A percentile compares a stretch with the other conserved stretches of the same genome.
phyloP scores from a whole-genome alignment of 2,329 filamentous ascomycete species.

The Claviceps monticola region DNA sequence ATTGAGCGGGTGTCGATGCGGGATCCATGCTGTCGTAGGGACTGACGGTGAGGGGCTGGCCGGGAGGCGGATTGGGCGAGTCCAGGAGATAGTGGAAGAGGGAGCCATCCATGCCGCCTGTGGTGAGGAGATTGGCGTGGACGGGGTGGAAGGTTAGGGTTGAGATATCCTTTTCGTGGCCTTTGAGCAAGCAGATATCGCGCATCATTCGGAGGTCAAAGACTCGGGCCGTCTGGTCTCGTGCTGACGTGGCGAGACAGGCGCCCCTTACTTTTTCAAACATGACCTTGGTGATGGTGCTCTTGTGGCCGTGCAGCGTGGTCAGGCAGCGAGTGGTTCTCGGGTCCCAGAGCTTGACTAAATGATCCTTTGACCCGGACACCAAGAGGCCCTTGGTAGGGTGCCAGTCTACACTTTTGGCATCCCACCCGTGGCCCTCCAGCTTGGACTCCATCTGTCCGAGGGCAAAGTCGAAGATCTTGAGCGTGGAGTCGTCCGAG shows the following conservation, averaged over 20 bases:
- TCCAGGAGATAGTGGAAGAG: constrained; percentile 92
- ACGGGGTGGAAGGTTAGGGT: constrained; percentile 89
- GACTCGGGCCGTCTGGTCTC: constrained; percentile 83
- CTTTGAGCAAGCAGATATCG: constrained; percentile 83
- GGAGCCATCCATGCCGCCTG: constrained; percentile 78
- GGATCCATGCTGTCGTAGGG: constrained; percentile 80
- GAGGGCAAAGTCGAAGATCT: constrained; percentile 91
- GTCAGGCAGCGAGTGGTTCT: constrained; percentile 79
- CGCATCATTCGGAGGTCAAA: constrained; percentile 98
- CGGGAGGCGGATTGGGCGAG: constrained; percentile 74
- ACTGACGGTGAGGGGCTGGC: constrained; percentile 56
- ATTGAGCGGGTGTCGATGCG: constrained; percentile 65
- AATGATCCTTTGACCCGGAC: constrained; percentile 92
- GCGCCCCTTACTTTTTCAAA: constrained; percentile 79
- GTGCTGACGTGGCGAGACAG: constrained; percentile 80
- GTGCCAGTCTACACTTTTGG: constrained; percentile 95
- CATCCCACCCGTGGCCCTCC: constrained; percentile 94
- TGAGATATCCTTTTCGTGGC: constrained; percentile 92
- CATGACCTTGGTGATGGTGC: constrained; percentile 82
- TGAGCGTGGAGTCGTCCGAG: constrained; percentile 82
- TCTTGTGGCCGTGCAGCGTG: constrained; percentile 92
- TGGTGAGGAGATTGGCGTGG: constrained; percentile 77
- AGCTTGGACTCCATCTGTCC: constrained; percentile 72
- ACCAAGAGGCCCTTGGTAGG: constrained; percentile 86
- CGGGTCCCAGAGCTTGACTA: constrained; percentile 98